Conservation (phyloP, 2,329 filamentous ascomycete genomes). For the Dactylellina leptospora region DNA sequence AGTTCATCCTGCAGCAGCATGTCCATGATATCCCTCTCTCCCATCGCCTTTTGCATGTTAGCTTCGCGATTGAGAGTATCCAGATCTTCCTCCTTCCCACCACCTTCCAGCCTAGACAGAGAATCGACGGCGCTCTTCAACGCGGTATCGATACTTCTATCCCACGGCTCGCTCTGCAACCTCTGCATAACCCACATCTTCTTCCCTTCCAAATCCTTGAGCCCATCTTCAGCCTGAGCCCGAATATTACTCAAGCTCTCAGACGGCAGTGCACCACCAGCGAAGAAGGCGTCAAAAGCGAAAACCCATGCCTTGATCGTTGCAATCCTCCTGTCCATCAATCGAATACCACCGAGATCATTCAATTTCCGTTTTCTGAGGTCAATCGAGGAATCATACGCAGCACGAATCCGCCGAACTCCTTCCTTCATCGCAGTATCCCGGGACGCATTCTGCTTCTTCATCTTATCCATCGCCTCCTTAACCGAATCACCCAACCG, state of each 20-base stretch:
- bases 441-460: slow-evolving; percentile 87
- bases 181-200: slow-evolving; percentile 89
- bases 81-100: slow-evolving; percentile 72
- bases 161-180: slow-evolving; percentile 83
- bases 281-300: slow-evolving; percentile 82
- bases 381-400: slow-evolving; percentile 79
- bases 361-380: slow-evolving; percentile 82
- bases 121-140: slow-evolving; percentile 84
- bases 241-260: slow-evolving; percentile 77
- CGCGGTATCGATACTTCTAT: slow-evolving; percentile 84
- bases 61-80: slow-evolving; percentile 80
- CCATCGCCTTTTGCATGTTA: slow-evolving; percentile 83
- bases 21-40: slow-evolving; percentile 80
- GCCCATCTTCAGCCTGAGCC: slow-evolving; percentile 86
- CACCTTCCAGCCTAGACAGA: slow-evolving; percentile 75
- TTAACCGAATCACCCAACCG: slow-evolving; percentile 90
- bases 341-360: slow-evolving; percentile 81
- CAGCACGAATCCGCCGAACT: slow-evolving; percentile 77
- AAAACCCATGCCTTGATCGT: slow-evolving; percentile 92
- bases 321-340: slow-evolving; percentile 83
- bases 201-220: slow-evolving; percentile 87
- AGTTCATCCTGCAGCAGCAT: slow-evolving; percentile 78
- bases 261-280: slow-evolving; percentile 71
- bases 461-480: slow-evolving; percentile 84
- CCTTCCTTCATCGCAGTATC: slow-evolving; percentile 79